phyloP scores from a whole-genome alignment of 2,329 filamentous ascomycete species.

The Hymenotorrendiella dingleyae region DNA sequence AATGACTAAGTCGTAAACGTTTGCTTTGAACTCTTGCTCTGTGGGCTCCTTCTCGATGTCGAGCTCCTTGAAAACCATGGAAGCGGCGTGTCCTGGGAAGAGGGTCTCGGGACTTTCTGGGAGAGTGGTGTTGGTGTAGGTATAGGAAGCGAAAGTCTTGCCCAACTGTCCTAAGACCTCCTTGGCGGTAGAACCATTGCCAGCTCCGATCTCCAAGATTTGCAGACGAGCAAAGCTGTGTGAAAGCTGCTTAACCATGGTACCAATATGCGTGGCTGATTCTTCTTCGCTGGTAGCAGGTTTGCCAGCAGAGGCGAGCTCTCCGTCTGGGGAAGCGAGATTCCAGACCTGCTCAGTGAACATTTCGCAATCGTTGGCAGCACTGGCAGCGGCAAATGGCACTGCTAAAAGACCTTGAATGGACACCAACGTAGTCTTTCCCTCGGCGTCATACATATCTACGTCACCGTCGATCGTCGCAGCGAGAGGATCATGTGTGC shows the following conservation, averaged over 20 bases:
- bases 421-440: constrained; percentile 15
- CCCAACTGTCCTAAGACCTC: constrained; percentile 31
- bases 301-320: constrained; percentile 6
- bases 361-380: constrained; percentile 17
- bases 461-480: neutral
- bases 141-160: constrained; percentile 34
- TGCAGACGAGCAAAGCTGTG: too few species aligned
- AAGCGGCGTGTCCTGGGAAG: constrained; percentile 18
- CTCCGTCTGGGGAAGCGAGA: constrained; percentile 15
- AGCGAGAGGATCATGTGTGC: neutral
- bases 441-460: constrained; percentile 5
- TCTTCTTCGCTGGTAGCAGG: constrained; percentile 12
- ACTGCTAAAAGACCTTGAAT: constrained; percentile 18
- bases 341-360: constrained; percentile 18
- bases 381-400: constrained; percentile 17
- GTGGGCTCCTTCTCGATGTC: constrained; percentile 28
- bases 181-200: constrained; percentile 7
- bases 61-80: constrained; percentile 31
- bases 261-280: too few species aligned
- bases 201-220: constrained; percentile 34
- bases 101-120: constrained; percentile 28
- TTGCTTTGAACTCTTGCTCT: constrained; percentile 30
- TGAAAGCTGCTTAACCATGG: too few species aligned
- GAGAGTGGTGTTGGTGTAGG: constrained; percentile 40
- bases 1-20: constrained; percentile 35